Conservation (phyloP, 176 grass and related monocot genomes). For the bread wheat (Triticum aestivum) region IWGSC_CS_RefSeq_v2.1 NC_057804.1:63176495-63176994, state of each 20-base stretch:
- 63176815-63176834: neutral
- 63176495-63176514: conserved; percentile 14
- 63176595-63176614: neutral
- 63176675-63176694: neutral
- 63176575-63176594: neutral
- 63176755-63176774: neutral
- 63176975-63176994: neutral
- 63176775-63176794: neutral
- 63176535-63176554: neutral
- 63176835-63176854: too few relatives aligned
- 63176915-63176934: neutral
- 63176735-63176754: too few relatives aligned
- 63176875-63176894: neutral
- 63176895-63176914: neutral
- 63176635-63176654: neutral
- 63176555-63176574: conserved; percentile 12
- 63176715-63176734: neutral
- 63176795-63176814: neutral
- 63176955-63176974: too few relatives aligned
- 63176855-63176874: neutral
- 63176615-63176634: neutral
- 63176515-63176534: conserved; percentile 2
- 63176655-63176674: neutral
- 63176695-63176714: neutral
- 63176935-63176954: neutral